Base-by-base conservation (phyloP, 768 basidiomycete species). In the Pleurotus citrinopileatus region DNA sequence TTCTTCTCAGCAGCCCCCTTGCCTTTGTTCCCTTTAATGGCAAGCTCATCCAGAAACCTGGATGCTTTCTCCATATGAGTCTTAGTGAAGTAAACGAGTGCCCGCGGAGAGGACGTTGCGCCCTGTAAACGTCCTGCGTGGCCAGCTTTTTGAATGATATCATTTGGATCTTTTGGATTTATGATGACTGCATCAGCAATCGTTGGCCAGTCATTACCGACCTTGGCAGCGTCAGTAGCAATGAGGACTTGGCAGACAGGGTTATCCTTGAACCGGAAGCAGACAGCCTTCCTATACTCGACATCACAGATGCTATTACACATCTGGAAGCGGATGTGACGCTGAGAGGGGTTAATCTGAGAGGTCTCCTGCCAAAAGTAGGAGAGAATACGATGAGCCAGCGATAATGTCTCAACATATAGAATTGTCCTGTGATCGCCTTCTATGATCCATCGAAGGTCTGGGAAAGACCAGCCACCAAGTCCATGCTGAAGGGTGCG, bases 381-480 rank as follows among this genome's bases (percentile, higher is more conserved):
- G 3, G 23, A 13, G 2, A 54, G 56, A 4, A 67, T 36, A 0
- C 59, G 64, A 32, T 61, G 63, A 3, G 60, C 62, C 1, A 67
- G 58, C 0, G 42, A 7, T 25, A 70, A 65, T 0, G 67, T 63
- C n/a, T 59, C 54, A 50, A 62, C 60, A 42, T 69, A 71, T 2
- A 71, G 61, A 8, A 70, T 51, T 0, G 61, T 68, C 17, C 61
- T 63, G 32, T 54, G 22, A 3, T 42, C 38, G 3, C 37, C 42
- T 0, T 56, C 40, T 4, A 70, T n/a, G 19, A 70, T 47, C 68
- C 65, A 69, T 12, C 53, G 54, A n/a, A 69, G 57, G 37, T 67
- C 58, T 0, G 60, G 63, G 53, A 68, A 67, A 12, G 19, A 23
- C 1, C n/a, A 34, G 12, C 61, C 61, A 0, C 45, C 58, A 44